A percentile compares a stretch with the other conserved stretches of the same genome.
These are phyloP conservation scores for Aspergillus sp. DNA, from an alignment of 2,329 filamentous ascomycete species.

Conservation along the genomic window DNA sequence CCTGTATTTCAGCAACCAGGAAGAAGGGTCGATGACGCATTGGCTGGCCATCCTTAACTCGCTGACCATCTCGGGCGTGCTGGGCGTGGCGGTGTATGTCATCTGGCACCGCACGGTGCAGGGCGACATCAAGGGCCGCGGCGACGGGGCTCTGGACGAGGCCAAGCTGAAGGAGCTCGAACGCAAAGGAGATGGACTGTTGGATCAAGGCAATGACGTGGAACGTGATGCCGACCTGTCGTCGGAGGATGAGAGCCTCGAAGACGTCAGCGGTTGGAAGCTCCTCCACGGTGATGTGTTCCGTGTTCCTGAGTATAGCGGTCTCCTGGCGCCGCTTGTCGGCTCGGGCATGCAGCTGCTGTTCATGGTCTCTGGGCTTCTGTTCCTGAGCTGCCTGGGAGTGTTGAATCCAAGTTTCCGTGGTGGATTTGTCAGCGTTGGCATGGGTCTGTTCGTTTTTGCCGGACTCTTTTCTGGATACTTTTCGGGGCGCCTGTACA, in stretches of 20 bases:
- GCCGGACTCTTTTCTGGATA: constrained; percentile 84
- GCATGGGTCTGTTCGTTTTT: constrained; percentile 77
- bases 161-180: constrained; percentile 59
- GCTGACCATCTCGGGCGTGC: constrained; percentile 73
- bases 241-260: constrained; percentile 70
- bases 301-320: constrained; percentile 67
- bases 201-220: constrained; percentile 58
- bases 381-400: constrained; percentile 71
- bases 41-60: constrained; percentile 90
- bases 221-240: constrained; percentile 55
- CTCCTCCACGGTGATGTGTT: constrained; percentile 86
- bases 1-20: constrained; percentile 83
- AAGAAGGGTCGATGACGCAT: constrained; percentile 77
- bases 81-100: constrained; percentile 77
- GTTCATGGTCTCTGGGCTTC: constrained; percentile 73
- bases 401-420: constrained; percentile 83
- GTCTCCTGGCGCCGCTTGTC: constrained; percentile 74
- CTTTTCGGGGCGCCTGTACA: constrained; percentile 79
- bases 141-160: constrained; percentile 65
- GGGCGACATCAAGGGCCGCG: constrained; percentile 73
- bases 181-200: constrained; percentile 55
- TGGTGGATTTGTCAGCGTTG: constrained; percentile 85
- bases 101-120: constrained; percentile 77
- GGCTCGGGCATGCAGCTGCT: constrained; percentile 85
- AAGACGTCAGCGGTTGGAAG: constrained; percentile 87